Evolutionary conservation across 108 stramenopile genomes (phyloP).

Genomic region (Fragilaria crotonensis): DNA sequence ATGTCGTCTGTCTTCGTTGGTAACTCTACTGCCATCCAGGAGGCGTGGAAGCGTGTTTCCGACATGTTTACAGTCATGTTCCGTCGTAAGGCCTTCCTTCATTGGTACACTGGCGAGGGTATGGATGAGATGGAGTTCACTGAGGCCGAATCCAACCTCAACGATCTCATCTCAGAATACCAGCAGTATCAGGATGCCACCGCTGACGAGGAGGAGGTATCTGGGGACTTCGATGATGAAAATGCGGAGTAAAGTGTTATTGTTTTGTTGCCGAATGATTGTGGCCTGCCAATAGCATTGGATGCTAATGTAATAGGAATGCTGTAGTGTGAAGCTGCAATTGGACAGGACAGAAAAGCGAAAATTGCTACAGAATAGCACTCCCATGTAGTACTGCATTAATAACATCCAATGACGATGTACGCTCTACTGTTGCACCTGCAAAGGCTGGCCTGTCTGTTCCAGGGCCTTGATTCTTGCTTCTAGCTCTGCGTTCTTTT

Average conservation of each 20-base stretch:
- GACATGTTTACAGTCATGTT: conserved; percentile 87
- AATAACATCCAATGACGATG: too few species aligned
- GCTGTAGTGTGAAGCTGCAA: too few species aligned
- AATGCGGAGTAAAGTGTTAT: too few species aligned
- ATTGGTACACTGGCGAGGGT: conserved; percentile 80
- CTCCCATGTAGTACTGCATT: too few species aligned
- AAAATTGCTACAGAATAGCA: too few species aligned
- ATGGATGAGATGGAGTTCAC: conserved; percentile 88
- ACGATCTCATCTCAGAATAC: conserved; percentile 80
- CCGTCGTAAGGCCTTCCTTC: conserved; percentile 86
- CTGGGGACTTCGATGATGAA: conserved; percentile 38
- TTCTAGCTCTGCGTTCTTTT: conserved; percentile 32
- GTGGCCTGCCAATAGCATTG: too few species aligned
- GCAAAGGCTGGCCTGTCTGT: too few species aligned
- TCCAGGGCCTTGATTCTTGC: conserved; percentile 29
- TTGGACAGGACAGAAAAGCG: too few species aligned
- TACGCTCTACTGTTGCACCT: too few species aligned
- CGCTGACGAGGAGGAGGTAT: conserved; percentile 54
- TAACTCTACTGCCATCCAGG: conserved; percentile 74
- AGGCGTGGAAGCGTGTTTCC: conserved; percentile 76
- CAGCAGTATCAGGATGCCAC: conserved; percentile 92
- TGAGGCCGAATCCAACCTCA: conserved; percentile 80
- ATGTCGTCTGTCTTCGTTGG: conserved; percentile 69
- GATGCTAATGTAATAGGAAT: too few species aligned
- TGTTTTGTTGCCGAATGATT: too few species aligned